phyloP scores from a whole-genome alignment of 2,329 filamentous ascomycete species.

The Cercospora citrullina region DNA sequence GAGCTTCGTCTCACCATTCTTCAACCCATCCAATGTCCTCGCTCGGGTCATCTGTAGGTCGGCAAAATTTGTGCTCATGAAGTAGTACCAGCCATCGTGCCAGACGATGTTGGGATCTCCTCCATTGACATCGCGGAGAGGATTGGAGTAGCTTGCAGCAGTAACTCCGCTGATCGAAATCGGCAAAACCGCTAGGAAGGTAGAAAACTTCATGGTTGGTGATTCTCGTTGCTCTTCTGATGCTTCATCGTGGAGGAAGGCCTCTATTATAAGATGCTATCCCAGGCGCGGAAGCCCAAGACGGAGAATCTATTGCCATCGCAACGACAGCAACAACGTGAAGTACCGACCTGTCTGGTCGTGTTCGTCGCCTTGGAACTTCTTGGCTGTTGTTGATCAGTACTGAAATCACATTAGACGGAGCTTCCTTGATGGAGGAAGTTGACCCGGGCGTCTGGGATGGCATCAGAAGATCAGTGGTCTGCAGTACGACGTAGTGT shows the following conservation, averaged over 20 bases:
- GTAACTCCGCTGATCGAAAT: not conserved
- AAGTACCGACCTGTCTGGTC: not conserved
- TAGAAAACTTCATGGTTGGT: conserved; percentile 7
- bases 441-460: not conserved
- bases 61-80: conserved; percentile 58
- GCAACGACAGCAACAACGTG: not conserved
- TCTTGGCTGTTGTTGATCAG: conserved; percentile 3
- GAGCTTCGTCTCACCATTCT: conserved; percentile 52
- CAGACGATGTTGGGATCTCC: conserved; percentile 57
- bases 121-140: conserved; percentile 52
- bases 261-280: not conserved
- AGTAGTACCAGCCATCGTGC: conserved; percentile 57
- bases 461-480: not conserved
- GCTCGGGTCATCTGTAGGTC: conserved; percentile 58
- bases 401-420: not conserved
- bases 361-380: not conserved
- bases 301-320: conserved; percentile 4
- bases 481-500: not conserved
- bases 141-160: conserved; percentile 50
- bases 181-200: not conserved
- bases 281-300: not conserved
- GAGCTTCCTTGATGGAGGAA: not conserved
- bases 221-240: not conserved
- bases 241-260: not conserved
- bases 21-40: conserved; percentile 57